Evolutionary conservation across 2,329 filamentous ascomycete species (phyloP), one percentile per base, ranked within the genome.

Genomic region (Cordyceps cicadae): DNA sequence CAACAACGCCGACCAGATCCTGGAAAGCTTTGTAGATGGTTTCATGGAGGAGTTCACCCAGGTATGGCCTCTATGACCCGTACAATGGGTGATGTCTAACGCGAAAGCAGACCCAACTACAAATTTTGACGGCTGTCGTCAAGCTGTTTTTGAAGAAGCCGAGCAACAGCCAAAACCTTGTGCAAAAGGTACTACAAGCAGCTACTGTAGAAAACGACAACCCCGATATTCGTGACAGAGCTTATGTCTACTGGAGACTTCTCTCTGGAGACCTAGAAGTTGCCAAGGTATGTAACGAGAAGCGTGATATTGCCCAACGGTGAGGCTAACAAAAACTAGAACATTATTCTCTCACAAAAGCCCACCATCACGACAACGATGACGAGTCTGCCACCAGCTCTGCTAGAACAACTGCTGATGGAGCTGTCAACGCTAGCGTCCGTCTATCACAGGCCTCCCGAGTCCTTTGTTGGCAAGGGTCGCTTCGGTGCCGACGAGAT

Each of bases 81-180:
- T n/a, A 8, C n/a, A 26, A 7, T 4, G 45, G 24, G 6, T 21
- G 21, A 43, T n/a, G 5, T 50, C 57, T 50, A 32, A 59, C 32
- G 12, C 2, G 34, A 60, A 26, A 17, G 21, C 67, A 96, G 87
- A 96, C 92, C n/a, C 94, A 99, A 80, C 78, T 99, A 57, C 94
- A 99, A 75, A 97, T 97, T 67, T 81, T 99, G 68, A 99, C 94
- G 9, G 92, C 94, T 1, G 92, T 97, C 5, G 93, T 99, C 61
- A 99, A 99, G 74, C 82, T 99, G 37, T 99, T 97, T 80, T 76
- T 99, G 65, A 97, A 99, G 77, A 95, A 96, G 75, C 94, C 94
- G 3, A 88, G 94, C 69, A 92, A 89, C 71, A 93, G 89, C 60
- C 93, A 97, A 76, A 86, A 85, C 0, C 80, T 99, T 3, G 93